These are phyloP conservation scores for Sarocladium oryzae DNA, from an alignment of 2,329 filamentous ascomycete genomes.

Conservation along the genomic window DNA sequence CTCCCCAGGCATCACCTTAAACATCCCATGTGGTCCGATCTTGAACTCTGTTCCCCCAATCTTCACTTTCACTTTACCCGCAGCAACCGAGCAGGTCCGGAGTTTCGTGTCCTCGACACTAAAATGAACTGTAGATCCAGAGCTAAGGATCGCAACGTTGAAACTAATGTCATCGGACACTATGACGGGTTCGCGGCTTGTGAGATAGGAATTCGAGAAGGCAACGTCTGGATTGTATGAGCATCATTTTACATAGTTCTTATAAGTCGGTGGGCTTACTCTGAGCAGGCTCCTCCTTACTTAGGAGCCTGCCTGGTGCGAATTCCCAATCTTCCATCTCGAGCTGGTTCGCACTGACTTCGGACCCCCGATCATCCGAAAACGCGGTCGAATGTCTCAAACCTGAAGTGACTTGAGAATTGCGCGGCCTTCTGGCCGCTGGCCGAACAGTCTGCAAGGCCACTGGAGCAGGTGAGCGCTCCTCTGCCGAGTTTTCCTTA, in stretches of 20 bases:
- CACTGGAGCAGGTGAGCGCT: neutral
- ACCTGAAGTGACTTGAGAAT: neutral
- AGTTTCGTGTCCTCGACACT: constrained; percentile 21
- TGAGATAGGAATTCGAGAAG: constrained; percentile 36
- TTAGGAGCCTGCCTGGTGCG: constrained; percentile 33
- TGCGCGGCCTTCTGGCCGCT: neutral
- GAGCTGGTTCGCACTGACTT: constrained; percentile 13
- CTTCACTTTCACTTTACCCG: constrained; percentile 34
- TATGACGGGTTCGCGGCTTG: constrained; percentile 26
- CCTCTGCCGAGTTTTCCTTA: neutral
- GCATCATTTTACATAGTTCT: neutral
- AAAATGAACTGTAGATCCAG: constrained; percentile 29
- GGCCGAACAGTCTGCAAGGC: too few species aligned
- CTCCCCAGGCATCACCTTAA: constrained; percentile 33
- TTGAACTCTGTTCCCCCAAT: constrained; percentile 29
- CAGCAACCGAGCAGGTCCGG: constrained; percentile 32
- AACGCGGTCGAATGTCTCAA: neutral
- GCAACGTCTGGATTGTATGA: constrained; percentile 28
- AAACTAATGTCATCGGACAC: constrained; percentile 32
- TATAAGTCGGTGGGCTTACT: constrained; percentile 24
- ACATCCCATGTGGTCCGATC: constrained; percentile 38
- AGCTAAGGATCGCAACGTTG: constrained; percentile 33
- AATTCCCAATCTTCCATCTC: constrained; percentile 40
- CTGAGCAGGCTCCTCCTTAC: constrained; percentile 19
- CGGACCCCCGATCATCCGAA: neutral